phyloP scores from a whole-genome alignment of 106 monocot species.

The Dendrobium catenatum region DNA sequence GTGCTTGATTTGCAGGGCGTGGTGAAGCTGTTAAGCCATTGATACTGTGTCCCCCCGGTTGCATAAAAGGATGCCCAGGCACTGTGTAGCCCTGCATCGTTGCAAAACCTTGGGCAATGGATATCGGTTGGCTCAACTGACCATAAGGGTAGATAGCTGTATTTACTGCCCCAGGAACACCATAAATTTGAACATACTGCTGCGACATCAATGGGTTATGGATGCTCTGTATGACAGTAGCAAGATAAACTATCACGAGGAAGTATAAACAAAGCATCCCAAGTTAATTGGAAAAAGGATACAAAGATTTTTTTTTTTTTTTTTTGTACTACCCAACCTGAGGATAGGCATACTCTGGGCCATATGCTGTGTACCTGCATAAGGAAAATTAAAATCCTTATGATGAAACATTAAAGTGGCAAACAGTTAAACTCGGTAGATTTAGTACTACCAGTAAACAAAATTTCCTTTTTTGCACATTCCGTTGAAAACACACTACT shows the following conservation, averaged over 20 bases:
- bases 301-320: not conserved
- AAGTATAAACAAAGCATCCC: not conserved
- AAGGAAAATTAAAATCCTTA: slow-evolving; percentile 8
- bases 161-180: slow-evolving; percentile 38
- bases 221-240: slow-evolving; percentile 29
- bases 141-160: slow-evolving; percentile 32
- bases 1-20: slow-evolving; percentile 29
- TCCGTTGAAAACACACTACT: too few species aligned
- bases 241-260: not conserved
- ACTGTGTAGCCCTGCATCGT: slow-evolving; percentile 38
- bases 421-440: not conserved
- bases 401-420: too few species aligned
- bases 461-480: not conserved
- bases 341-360: slow-evolving; percentile 44
- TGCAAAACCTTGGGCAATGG: slow-evolving; percentile 36
- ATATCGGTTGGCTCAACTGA: slow-evolving; percentile 32
- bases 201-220: slow-evolving; percentile 46
- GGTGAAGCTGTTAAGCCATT: slow-evolving; percentile 29
- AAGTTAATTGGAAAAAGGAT: not conserved
- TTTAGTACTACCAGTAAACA: not conserved
- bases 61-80: slow-evolving; percentile 35
- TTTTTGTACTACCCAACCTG: slow-evolving; percentile 30
- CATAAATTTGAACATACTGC: slow-evolving; percentile 52
- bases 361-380: slow-evolving; percentile 48
- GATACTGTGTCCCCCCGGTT: slow-evolving; percentile 33